phyloP scores from a whole-genome alignment of 768 basidiomycete species.

The Gloeophyllum trabeum region DNA sequence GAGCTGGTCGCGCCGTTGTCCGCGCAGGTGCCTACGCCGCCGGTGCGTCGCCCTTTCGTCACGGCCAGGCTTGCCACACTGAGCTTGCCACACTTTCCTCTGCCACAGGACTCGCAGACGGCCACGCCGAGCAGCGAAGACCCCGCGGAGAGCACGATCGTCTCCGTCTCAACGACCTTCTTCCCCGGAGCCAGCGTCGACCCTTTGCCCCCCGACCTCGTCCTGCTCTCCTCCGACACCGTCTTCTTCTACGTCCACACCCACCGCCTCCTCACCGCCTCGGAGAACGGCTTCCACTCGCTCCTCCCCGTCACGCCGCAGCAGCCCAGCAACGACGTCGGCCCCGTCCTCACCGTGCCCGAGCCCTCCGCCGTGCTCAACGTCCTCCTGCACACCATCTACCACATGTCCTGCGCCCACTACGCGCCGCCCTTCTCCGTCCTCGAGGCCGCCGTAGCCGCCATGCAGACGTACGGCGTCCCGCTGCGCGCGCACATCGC shows the following conservation, averaged over 20 bases:
- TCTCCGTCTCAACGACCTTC: constrained; percentile 80
- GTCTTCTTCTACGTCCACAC: constrained; percentile 81
- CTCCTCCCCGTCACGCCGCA: constrained; percentile 36
- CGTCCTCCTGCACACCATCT: constrained; percentile 60
- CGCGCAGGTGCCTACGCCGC: constrained; percentile 52
- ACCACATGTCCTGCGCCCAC: constrained; percentile 63
- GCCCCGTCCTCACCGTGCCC: constrained; percentile 45
- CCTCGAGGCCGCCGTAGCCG: constrained; percentile 43
- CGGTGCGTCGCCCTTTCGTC: constrained; percentile 27
- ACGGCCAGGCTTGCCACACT: constrained; percentile 2
- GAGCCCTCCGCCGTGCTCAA: constrained; percentile 58
- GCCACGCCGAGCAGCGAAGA: constrained; percentile 21
- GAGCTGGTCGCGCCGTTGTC: not conserved
- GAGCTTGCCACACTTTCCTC: constrained; percentile 1
- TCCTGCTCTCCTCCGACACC: constrained; percentile 60
- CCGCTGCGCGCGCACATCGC: constrained; percentile 32
- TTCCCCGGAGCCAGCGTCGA: constrained; percentile 54
- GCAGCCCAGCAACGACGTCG: constrained; percentile 23
- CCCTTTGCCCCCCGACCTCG: constrained; percentile 44
- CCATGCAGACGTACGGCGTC: constrained; percentile 51
- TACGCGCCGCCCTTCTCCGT: constrained; percentile 60
- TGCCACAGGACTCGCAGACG: constrained; percentile 18
- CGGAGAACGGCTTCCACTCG: constrained; percentile 52
- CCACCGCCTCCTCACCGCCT: constrained; percentile 42
- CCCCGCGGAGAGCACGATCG: constrained; percentile 35